Evolutionary conservation across 2,329 filamentous ascomycete species (phyloP).

Genomic region (Drechslerella dactyloides): DNA sequence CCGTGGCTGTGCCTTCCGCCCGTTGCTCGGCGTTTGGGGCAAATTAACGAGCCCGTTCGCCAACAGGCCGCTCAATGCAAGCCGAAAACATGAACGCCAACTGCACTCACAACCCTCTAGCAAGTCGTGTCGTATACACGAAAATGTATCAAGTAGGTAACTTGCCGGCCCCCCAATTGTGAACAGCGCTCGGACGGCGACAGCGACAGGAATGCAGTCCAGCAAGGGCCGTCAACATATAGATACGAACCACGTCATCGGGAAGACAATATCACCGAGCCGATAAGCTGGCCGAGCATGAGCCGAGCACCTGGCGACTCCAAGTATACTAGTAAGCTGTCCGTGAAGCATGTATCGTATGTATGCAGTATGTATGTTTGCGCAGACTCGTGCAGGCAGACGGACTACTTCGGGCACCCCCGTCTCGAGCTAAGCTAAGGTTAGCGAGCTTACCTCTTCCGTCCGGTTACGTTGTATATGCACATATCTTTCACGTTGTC

Average conservation of each 20-base stretch:
- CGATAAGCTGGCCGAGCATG: not conserved
- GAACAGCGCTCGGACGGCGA: not conserved
- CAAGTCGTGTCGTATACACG: too few relatives aligned
- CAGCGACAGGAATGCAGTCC: constrained; percentile 9
- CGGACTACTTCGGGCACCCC: not conserved
- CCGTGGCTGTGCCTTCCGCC: constrained; percentile 45
- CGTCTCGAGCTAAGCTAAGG: constrained; percentile 1
- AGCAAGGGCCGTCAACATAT: constrained; percentile 44
- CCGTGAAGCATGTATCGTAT: too few relatives aligned
- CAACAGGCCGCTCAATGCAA: constrained; percentile 45
- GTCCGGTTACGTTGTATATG: constrained; percentile 19
- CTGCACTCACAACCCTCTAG: too few relatives aligned
- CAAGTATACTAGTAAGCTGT: not conserved
- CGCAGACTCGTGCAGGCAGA: not conserved
- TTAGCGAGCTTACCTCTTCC: not conserved
- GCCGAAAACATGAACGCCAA: not conserved
- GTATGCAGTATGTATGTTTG: not conserved
- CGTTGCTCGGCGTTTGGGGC: constrained; percentile 27
- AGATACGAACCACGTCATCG: constrained; percentile 46
- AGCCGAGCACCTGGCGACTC: not conserved
- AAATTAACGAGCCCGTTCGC: constrained; percentile 9
- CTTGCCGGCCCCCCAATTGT: constrained; percentile 1
- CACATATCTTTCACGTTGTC: constrained; percentile 42
- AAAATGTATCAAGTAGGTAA: too few relatives aligned
- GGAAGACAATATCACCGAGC: constrained; percentile 14